Conservation (phyloP, 1,284 basidiomycete genomes). For the Moesziomyces sp. region DNA sequence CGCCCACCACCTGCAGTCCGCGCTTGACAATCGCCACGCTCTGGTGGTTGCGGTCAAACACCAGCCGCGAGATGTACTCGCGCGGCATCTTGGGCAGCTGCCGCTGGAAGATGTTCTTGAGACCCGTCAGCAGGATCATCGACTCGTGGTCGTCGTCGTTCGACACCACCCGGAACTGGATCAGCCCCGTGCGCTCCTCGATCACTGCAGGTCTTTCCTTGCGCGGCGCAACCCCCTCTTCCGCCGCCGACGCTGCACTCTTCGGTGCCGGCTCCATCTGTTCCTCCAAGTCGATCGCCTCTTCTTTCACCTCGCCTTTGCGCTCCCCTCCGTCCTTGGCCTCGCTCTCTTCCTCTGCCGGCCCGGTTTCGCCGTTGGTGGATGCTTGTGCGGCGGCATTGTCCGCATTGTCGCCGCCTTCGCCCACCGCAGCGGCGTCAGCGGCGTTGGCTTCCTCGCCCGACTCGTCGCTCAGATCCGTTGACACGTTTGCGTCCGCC, state of each 20-base stretch:
- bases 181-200: conserved; percentile 85
- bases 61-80: conserved; percentile 96
- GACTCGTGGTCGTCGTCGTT: conserved; percentile 78
- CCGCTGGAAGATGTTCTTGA: conserved; percentile 96
- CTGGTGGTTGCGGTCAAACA: conserved; percentile 91
- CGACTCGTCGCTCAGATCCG: conserved; percentile 43
- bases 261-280: conserved; percentile 37
- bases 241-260: conserved; percentile 40
- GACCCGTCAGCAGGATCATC: conserved; percentile 86
- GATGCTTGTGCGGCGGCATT: background rate
- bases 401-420: conserved; percentile 6
- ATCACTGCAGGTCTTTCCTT: conserved; percentile 75
- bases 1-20: conserved; percentile 95
- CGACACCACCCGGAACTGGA: conserved; percentile 85
- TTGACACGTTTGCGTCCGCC: conserved; percentile 27
- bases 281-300: conserved; percentile 42
- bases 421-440: background rate
- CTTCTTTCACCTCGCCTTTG: conserved; percentile 35
- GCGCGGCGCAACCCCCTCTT: conserved; percentile 40
- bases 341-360: conserved; percentile 2
- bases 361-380: conserved; percentile 1
- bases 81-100: conserved; percentile 99
- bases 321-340: conserved; percentile 1
- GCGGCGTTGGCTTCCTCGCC: conserved; percentile 13
- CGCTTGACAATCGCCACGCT: conserved; percentile 93